Percentiles rank a stretch among this genome's conserved stretches.
Evolutionary conservation across 1,139 yeast genomes (phyloP).

Genomic region (Suzukiozyma palmioleophila): DNA sequence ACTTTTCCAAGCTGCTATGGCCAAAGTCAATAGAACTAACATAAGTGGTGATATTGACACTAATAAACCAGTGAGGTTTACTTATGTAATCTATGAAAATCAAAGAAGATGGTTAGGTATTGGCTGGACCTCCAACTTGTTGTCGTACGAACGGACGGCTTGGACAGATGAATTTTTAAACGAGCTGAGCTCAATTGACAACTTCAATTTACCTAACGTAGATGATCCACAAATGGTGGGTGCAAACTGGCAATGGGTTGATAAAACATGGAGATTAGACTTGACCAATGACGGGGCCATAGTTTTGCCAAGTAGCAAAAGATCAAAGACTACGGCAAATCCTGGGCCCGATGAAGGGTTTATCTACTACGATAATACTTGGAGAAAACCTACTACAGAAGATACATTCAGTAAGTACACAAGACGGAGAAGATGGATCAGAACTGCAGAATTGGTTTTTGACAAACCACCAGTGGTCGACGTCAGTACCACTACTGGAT

Average conservation of each 20-base stretch:
- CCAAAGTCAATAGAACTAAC: conserved; percentile 54
- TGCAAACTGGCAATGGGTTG: conserved; percentile 93
- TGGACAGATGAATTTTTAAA: conserved; percentile 97
- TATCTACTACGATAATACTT: conserved; percentile 84
- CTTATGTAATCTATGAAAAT: conserved; percentile 91
- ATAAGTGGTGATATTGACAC: conserved; percentile 22
- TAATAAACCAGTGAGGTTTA: conserved; percentile 71
- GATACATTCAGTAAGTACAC: conserved; percentile 89
- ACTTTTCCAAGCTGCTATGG: conserved; percentile 52
- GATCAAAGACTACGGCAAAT: conserved; percentile 67
- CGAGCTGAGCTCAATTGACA: conserved; percentile 73
- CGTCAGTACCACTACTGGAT: conserved; percentile 6
- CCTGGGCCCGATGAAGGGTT: conserved; percentile 82
- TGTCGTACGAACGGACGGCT: conserved; percentile 89
- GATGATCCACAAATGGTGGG: conserved; percentile 38
- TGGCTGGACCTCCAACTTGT: conserved; percentile 92
- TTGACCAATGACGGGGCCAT: conserved; percentile 84
- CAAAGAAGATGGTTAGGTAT: conserved; percentile 97
- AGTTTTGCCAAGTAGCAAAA: conserved; percentile 58
- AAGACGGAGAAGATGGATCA: conserved; percentile 90
- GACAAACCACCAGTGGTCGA: conserved; percentile 13
- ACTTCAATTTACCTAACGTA: conserved; percentile 76
- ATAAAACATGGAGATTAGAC: conserved; percentile 86
- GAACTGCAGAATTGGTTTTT: conserved; percentile 83
- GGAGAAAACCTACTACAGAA: conserved; percentile 89